phyloP scores from a whole-genome alignment of 805 yeast species.

The Jamesozyma jinghongensis region DNA sequence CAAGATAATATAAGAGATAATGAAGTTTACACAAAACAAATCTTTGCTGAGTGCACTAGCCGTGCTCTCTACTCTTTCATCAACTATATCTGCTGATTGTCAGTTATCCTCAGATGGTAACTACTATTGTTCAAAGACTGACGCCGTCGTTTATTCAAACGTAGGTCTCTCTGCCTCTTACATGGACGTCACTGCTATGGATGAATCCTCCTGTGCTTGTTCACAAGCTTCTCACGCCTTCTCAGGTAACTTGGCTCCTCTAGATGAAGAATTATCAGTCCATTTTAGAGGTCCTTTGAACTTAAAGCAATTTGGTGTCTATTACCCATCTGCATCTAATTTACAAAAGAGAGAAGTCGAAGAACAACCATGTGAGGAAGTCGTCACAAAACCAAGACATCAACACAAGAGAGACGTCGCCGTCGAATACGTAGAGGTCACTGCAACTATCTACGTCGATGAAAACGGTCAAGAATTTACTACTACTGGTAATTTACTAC shows the following conservation, averaged over 20 bases:
- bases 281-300: slow-evolving; percentile 72
- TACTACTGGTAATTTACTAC: slow-evolving; percentile 6
- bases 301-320: slow-evolving; percentile 70
- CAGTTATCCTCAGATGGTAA: slow-evolving; percentile 47
- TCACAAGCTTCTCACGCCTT: slow-evolving; percentile 47
- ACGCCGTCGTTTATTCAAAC: slow-evolving; percentile 56
- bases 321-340: slow-evolving; percentile 51
- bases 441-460: slow-evolving; percentile 69
- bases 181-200: slow-evolving; percentile 72
- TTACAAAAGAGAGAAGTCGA: slow-evolving; percentile 37
- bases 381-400: slow-evolving; percentile 23
- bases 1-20: neutral
- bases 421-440: slow-evolving; percentile 59
- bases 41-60: slow-evolving; percentile 2
- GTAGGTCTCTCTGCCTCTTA: slow-evolving; percentile 85
- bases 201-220: slow-evolving; percentile 60
- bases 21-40: slow-evolving; percentile 2
- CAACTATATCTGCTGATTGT: slow-evolving; percentile 34
- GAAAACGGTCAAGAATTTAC: slow-evolving; percentile 36
- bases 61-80: slow-evolving; percentile 5
- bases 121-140: slow-evolving; percentile 69
- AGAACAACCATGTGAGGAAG: slow-evolving; percentile 18
- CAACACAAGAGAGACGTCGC: slow-evolving; percentile 54
- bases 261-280: slow-evolving; percentile 60
- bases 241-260: slow-evolving; percentile 57